Conservation (phyloP, 495 filamentous ascomycete species). For the Extremus antarcticus region DNA sequence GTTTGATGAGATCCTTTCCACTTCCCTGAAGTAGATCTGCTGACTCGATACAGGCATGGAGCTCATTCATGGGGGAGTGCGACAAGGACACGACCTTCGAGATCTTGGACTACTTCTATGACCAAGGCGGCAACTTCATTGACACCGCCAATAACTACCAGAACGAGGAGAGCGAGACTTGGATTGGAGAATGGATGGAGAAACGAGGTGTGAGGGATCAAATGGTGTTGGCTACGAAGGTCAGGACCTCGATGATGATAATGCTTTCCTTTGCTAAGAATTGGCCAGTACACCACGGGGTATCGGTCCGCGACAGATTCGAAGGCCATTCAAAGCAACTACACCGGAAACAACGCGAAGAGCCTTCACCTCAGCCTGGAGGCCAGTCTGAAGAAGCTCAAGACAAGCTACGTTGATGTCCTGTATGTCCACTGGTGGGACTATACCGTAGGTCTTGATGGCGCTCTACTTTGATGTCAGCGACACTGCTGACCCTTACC, state of each 20-base stretch:
- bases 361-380: constrained; percentile 40
- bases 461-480: too few species aligned
- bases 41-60: neutral
- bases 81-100: constrained; percentile 21
- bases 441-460: too few species aligned
- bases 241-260: too few species aligned
- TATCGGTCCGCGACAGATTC: constrained; percentile 50
- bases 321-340: constrained; percentile 20
- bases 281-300: neutral
- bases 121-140: constrained; percentile 24
- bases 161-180: constrained; percentile 49
- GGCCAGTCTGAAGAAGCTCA: constrained; percentile 47
- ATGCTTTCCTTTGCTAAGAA: too few species aligned
- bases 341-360: constrained; percentile 40
- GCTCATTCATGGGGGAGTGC: constrained; percentile 16
- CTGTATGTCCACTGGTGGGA: constrained; percentile 26
- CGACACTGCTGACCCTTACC: too few species aligned
- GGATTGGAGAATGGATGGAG: constrained; percentile 64
- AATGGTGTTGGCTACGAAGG: constrained; percentile 61
- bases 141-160: constrained; percentile 37
- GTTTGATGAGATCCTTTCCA: neutral
- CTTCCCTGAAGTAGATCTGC: neutral
- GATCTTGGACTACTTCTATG: constrained; percentile 23
- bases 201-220: constrained; percentile 39
- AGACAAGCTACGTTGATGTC: constrained; percentile 53